Conservation (phyloP, 2,329 filamentous ascomycete genomes). For the Pyricularia pennisetigena region DNA sequence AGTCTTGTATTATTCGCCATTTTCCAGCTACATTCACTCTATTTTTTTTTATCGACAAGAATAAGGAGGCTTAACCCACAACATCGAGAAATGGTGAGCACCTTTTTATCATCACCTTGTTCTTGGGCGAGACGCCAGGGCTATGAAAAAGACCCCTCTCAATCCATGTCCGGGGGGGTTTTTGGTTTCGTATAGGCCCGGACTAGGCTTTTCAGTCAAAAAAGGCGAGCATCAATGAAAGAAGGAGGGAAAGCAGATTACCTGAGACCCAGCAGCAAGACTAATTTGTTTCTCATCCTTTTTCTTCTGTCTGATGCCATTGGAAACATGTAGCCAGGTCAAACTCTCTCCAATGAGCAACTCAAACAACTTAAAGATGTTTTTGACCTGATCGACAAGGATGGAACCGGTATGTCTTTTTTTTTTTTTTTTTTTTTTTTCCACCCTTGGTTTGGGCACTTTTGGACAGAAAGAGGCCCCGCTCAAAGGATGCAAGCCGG, state of each 20-base stretch:
- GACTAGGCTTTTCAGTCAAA: neutral
- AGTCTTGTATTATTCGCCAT: neutral
- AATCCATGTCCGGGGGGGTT: neutral
- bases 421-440: neutral
- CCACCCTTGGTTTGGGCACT: neutral
- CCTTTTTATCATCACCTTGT: neutral
- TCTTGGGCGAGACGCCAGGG: neutral
- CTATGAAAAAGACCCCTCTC: neutral
- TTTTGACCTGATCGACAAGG: constrained; percentile 4
- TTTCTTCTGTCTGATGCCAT: neutral
- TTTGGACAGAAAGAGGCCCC: neutral
- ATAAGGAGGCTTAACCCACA: neutral
- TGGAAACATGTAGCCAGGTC: neutral
- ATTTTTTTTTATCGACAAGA: neutral
- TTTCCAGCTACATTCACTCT: no score
- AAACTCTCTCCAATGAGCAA: constrained; percentile 1
- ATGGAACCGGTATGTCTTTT: constrained; percentile 3
- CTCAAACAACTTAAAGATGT: constrained; percentile 4
- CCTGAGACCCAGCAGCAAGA: neutral
- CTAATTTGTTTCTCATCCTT: neutral
- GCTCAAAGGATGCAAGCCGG: neutral
- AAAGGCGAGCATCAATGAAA: neutral
- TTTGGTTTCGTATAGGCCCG: neutral
- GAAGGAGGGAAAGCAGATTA: neutral
- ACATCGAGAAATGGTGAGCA: neutral